Percentiles rank a stretch among this genome's conserved stretches.
Evolutionary conservation across 116 monocot genomes (phyloP).

Genomic region (Posidonia oceanica): DNA sequence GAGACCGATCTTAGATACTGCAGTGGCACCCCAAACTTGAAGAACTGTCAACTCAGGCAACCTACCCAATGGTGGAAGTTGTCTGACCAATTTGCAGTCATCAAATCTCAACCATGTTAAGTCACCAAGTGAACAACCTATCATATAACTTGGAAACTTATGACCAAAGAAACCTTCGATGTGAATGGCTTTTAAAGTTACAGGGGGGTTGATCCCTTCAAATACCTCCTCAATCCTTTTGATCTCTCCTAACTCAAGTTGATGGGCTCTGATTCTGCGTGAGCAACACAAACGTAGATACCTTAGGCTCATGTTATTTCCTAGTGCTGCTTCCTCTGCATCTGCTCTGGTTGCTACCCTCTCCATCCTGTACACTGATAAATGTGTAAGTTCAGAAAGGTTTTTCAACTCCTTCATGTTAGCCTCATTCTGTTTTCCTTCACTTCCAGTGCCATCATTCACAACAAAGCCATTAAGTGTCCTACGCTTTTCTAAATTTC

Average conservation of each 20-base stretch:
- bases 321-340: slow-evolving; percentile 3
- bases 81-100: slow-evolving; percentile 6
- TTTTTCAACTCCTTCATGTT: slow-evolving; percentile 8
- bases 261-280: neutral
- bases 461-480: slow-evolving; percentile 12
- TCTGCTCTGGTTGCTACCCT: slow-evolving; percentile 3
- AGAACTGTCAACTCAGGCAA: slow-evolving; percentile 6
- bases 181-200: neutral
- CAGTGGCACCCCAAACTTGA: neutral
- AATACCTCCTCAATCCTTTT: slow-evolving; percentile 12
- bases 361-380: slow-evolving; percentile 10
- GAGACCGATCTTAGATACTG: slow-evolving; percentile 2
- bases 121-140: neutral
- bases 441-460: neutral
- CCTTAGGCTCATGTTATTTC: neutral
- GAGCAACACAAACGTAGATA: slow-evolving; percentile 10
- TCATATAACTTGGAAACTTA: slow-evolving; percentile 5
- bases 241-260: neutral
- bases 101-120: slow-evolving; percentile 10
- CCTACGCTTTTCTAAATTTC: slow-evolving; percentile 1
- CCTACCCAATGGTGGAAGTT: slow-evolving; percentile 12
- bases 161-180: slow-evolving; percentile 15
- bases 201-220: slow-evolving; percentile 11
- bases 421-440: neutral
- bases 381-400: neutral